These are phyloP conservation scores for Alnus rubra DNA, from an alignment of 306 rosid species.

Conservation along the genomic window DNA sequence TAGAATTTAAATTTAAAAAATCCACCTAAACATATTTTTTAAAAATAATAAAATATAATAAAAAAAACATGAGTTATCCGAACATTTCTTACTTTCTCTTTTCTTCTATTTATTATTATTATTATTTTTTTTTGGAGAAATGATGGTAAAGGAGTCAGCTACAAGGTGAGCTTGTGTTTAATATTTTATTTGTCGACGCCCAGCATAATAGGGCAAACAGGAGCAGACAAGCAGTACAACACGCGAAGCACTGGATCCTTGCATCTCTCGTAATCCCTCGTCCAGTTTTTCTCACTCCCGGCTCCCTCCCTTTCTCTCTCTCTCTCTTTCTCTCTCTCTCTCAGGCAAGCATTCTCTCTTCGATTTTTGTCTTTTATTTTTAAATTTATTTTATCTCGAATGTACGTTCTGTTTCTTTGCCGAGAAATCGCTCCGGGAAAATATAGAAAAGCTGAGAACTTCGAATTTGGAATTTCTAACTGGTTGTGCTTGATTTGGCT, in stretches of 20 bases:
- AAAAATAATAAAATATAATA: no score
- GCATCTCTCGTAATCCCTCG: background rate
- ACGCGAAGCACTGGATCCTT: slow-evolving; percentile 23
- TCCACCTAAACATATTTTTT: no score
- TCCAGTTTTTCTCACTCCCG: background rate
- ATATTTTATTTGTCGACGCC: background rate
- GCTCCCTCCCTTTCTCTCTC: background rate
- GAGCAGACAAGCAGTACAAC: slow-evolving; percentile 4
- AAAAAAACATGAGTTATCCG: no score
- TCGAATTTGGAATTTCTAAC: slow-evolving; percentile 7
- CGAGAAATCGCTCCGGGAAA: background rate
- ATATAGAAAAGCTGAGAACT: background rate
- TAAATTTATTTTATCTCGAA: background rate
- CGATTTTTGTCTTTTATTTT: background rate
- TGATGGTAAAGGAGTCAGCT: no score
- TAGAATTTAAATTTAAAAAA: no score
- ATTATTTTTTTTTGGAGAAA: no score
- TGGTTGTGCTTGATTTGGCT: slow-evolving; percentile 1
- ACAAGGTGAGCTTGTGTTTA: no score
- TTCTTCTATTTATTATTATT: no score
- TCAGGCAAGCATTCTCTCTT: slow-evolving; percentile 21
- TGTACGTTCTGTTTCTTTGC: slow-evolving; percentile 11
- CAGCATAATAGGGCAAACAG: background rate
- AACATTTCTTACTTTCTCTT: no score
- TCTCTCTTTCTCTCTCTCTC: slow-evolving; percentile 13